Percentiles rank a stretch among this genome's conserved stretches.
These are phyloP conservation scores for Mycena haematopus DNA, from an alignment of 768 basidiomycete genomes.

Conservation along the genomic window DNA sequence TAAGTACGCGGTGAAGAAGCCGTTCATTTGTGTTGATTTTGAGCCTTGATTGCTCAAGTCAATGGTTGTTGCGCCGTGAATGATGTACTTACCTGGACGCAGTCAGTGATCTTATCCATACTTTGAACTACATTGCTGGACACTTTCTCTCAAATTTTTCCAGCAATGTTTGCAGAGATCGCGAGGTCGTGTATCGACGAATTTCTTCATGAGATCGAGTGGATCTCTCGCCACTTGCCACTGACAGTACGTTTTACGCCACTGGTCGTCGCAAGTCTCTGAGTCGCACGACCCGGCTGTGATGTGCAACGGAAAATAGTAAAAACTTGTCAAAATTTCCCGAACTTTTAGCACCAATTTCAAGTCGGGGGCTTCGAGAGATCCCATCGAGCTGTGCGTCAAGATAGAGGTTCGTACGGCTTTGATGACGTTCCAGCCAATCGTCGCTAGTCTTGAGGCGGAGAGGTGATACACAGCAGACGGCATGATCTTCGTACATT, in stretches of 20 bases:
- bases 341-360: constrained; percentile 27
- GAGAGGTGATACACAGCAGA: constrained; percentile 40
- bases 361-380: constrained; percentile 30
- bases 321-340: neutral
- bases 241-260: neutral
- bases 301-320: too few relatives aligned
- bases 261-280: neutral
- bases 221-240: constrained; percentile 6
- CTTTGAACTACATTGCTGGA: neutral
- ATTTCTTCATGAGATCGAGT: constrained; percentile 1
- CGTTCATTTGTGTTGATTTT: constrained; percentile 1
- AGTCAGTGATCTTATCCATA: constrained; percentile 14
- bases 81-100: neutral
- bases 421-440: constrained; percentile 11
- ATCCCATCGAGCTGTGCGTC: constrained; percentile 36
- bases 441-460: constrained; percentile 21
- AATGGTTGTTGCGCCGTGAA: neutral
- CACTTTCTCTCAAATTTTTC: neutral
- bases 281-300: too few relatives aligned
- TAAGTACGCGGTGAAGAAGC: too few relatives aligned
- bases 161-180: constrained; percentile 20
- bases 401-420: neutral
- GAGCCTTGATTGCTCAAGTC: neutral
- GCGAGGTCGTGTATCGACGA: constrained; percentile 8
- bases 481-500: constrained; percentile 36